These are phyloP conservation scores for Vitis cinerea DNA, from an alignment of 164 flowering plant species.

Conservation along the genomic window DNA sequence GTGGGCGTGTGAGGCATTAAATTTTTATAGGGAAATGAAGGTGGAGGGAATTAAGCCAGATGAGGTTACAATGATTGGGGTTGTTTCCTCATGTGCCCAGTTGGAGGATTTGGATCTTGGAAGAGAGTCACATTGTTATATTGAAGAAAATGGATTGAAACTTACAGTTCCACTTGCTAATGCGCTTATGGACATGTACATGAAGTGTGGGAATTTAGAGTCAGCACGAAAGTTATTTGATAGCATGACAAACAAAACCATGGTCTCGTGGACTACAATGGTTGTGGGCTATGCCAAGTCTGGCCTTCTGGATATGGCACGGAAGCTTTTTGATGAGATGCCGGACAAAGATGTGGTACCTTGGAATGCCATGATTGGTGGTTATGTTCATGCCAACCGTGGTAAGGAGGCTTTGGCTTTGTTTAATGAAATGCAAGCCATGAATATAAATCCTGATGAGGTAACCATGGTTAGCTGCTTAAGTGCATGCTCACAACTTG, in stretches of 20 bases:
- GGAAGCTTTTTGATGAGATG: constrained; percentile 49
- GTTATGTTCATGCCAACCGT: constrained; percentile 53
- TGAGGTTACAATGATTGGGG: constrained; percentile 71
- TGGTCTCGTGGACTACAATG: constrained; percentile 69
- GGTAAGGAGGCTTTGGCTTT: constrained; percentile 57
- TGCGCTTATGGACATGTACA: constrained; percentile 71
- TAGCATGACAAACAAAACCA: constrained; percentile 43
- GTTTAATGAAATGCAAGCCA: constrained; percentile 61
- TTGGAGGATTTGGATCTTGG: constrained; percentile 48
- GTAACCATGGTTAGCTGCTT: constrained; percentile 60
- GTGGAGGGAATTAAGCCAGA: constrained; percentile 44
- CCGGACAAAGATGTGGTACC: constrained; percentile 61
- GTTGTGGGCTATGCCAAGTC: constrained; percentile 49
- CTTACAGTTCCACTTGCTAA: constrained; percentile 45
- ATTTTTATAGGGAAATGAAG: constrained; percentile 41
- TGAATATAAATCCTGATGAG: constrained; percentile 48
- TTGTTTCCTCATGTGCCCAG: constrained; percentile 50
- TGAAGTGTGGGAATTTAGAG: constrained; percentile 56
- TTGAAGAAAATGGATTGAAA: constrained; percentile 31
- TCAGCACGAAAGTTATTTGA: constrained; percentile 50
- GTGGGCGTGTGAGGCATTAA: constrained; percentile 33
- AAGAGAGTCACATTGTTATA: constrained; percentile 37
- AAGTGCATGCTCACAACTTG: constrained; percentile 66
- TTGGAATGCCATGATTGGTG: constrained; percentile 74
- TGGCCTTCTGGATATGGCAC: constrained; percentile 45